These are phyloP conservation scores for Perkinsus olseni DNA, from an alignment of 169 alveolate species.

Conservation along the genomic window DNA sequence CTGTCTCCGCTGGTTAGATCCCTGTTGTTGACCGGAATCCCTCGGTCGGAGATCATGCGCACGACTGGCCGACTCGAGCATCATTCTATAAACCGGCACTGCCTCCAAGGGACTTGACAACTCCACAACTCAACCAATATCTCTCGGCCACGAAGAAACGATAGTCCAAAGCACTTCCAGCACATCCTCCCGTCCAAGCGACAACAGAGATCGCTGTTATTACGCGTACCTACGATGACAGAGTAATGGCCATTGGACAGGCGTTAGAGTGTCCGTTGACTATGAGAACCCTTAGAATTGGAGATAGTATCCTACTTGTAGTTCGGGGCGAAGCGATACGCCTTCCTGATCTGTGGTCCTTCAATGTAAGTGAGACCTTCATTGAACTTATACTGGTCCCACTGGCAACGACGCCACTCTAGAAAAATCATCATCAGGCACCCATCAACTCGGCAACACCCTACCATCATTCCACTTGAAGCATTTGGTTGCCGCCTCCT, in stretches of 20 bases:
- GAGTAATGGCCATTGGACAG: no score
- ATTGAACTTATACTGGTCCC: not conserved
- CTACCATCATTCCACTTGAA: not conserved
- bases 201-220: not conserved
- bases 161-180: not conserved
- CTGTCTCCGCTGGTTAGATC: not conserved
- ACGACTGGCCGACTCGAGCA: not conserved
- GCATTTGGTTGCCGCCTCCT: not conserved
- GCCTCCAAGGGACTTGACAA: not conserved
- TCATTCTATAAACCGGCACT: not conserved
- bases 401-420: not conserved
- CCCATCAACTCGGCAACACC: not conserved
- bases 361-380: not conserved
- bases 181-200: not conserved
- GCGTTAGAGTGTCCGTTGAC: no score
- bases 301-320: not conserved
- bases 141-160: not conserved
- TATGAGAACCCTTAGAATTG: no score
- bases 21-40: not conserved
- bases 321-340: not conserved
- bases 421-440: not conserved
- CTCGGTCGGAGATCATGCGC: not conserved
- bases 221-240: not conserved
- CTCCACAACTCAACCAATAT: not conserved
- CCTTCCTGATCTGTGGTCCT: not conserved